Percentiles rank a stretch among this genome's conserved stretches.
These are phyloP conservation scores for Fusarium phyllophilum DNA, from an alignment of 2,329 filamentous ascomycete genomes.

Conservation along the genomic window DNA sequence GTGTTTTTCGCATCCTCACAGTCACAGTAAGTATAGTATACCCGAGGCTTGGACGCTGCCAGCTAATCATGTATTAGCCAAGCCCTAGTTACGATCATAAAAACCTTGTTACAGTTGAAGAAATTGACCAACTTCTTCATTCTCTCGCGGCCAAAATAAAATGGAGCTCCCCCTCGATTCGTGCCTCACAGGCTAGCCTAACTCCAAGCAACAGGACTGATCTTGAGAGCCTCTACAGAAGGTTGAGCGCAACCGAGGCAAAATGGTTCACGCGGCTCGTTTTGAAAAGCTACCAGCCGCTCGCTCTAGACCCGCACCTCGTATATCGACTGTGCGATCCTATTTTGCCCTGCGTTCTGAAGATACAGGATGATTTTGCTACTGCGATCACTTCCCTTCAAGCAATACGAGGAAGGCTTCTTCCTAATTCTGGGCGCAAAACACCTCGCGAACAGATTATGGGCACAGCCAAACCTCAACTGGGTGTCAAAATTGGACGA, in stretches of 20 bases:
- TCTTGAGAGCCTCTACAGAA: slow-evolving; percentile 67
- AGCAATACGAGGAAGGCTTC: slow-evolving; percentile 26
- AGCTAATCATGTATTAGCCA: slow-evolving; percentile 51
- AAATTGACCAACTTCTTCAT: slow-evolving; percentile 75
- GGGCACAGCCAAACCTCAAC: slow-evolving; percentile 58
- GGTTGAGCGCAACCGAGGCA: slow-evolving; percentile 73
- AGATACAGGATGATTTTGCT: slow-evolving; percentile 74
- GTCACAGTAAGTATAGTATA: slow-evolving; percentile 61
- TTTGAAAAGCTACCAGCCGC: slow-evolving; percentile 78
- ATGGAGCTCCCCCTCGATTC: slow-evolving; percentile 75
- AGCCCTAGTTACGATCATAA: slow-evolving; percentile 49
- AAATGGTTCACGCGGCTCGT: slow-evolving; percentile 90
- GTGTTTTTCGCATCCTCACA: slow-evolving; percentile 71
- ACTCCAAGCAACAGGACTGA: slow-evolving; percentile 52
- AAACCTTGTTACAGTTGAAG: slow-evolving; percentile 70
- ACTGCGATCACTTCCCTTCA: slow-evolving; percentile 67
- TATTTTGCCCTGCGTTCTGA: slow-evolving; percentile 74
- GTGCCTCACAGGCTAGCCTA: slow-evolving; percentile 47
- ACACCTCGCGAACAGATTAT: slow-evolving; percentile 37
- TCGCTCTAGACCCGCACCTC: slow-evolving; percentile 66
- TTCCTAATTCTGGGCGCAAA: slow-evolving; percentile 31
- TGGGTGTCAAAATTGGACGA: slow-evolving; percentile 73
- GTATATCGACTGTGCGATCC: slow-evolving; percentile 73
- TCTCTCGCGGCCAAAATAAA: slow-evolving; percentile 72
- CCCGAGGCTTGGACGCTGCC: background rate